Evolutionary conservation across 257 asterid species (phyloP).

Genomic region (Forsythia viridissima): DNA sequence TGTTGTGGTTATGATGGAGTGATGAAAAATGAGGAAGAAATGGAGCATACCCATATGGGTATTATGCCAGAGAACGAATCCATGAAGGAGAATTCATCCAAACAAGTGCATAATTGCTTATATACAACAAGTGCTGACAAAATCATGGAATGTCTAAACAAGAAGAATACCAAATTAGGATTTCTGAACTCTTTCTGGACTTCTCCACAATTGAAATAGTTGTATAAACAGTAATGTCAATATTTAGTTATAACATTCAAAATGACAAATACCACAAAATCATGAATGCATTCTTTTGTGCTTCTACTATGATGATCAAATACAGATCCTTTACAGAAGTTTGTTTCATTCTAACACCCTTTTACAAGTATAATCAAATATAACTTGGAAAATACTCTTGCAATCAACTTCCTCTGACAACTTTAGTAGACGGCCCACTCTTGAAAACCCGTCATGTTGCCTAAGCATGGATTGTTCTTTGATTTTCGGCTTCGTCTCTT

Average conservation of each 20-base stretch:
- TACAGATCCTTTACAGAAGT: background rate
- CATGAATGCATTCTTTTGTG: background rate
- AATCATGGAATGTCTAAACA: background rate
- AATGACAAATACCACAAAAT: background rate
- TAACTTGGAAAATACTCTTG: slow-evolving; percentile 66
- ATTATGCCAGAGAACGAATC: too few relatives aligned
- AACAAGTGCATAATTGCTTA: background rate
- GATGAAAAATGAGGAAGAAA: too few relatives aligned
- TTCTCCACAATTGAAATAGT: background rate
- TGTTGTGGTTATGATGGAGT: too few relatives aligned
- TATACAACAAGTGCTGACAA: background rate
- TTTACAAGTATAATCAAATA: slow-evolving; percentile 78
- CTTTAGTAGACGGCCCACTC: slow-evolving; percentile 79
- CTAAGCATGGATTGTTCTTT: slow-evolving; percentile 55
- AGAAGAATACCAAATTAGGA: background rate
- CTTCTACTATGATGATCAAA: background rate
- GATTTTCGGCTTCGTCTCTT: slow-evolving; percentile 45
- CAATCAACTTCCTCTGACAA: slow-evolving; percentile 62
- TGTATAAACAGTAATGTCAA: background rate
- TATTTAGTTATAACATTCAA: background rate
- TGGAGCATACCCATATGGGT: too few relatives aligned
- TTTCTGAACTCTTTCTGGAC: background rate
- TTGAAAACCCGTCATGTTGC: slow-evolving; percentile 70
- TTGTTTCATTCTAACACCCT: slow-evolving; percentile 53
- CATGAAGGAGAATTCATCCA: too few relatives aligned